Percentiles rank a stretch among this genome's conserved stretches.
Conservation (phyloP, 2,329 filamentous ascomycete genomes). For the Parastagonospora avenae region DNA sequence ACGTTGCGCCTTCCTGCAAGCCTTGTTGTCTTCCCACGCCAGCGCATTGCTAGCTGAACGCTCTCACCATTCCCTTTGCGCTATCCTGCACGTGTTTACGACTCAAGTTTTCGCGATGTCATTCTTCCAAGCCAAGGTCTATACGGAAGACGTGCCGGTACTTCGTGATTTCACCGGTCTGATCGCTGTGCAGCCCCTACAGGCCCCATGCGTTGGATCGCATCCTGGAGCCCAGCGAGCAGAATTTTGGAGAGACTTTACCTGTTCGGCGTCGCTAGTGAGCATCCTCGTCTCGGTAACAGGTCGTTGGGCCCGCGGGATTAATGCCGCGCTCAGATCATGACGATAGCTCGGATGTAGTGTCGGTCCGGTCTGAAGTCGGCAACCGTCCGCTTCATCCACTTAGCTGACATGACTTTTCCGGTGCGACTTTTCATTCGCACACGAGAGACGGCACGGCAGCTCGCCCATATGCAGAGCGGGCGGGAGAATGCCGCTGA, state of each 20-base stretch:
- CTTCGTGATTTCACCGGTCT: slow-evolving; percentile 4
- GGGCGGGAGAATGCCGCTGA: slow-evolving; percentile 31
- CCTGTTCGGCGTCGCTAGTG: slow-evolving; percentile 23
- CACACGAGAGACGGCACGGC: slow-evolving; percentile 29
- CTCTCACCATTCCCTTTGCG: slow-evolving; percentile 12
- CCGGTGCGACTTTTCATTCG: slow-evolving; percentile 14
- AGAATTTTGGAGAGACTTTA: slow-evolving; percentile 16
- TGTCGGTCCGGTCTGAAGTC: slow-evolving; percentile 26
- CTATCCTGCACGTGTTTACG: slow-evolving; percentile 11
- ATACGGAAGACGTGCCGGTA: slow-evolving; percentile 2
- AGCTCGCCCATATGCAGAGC: slow-evolving; percentile 29
- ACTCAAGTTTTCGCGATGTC: slow-evolving; percentile 8
- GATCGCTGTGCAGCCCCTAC: slow-evolving; percentile 11
- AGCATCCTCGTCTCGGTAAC: slow-evolving; percentile 29
- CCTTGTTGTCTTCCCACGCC: slow-evolving; percentile 31
- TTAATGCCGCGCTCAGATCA: slow-evolving; percentile 32
- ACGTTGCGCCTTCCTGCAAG: slow-evolving; percentile 20
- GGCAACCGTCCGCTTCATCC: slow-evolving; percentile 20
- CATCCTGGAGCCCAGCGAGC: slow-evolving; percentile 11
- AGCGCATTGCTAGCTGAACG: slow-evolving; percentile 27
- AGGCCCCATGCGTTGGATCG: slow-evolving; percentile 13
- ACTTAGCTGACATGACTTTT: neutral
- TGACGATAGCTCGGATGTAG: slow-evolving; percentile 33
- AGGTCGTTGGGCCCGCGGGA: slow-evolving; percentile 32
- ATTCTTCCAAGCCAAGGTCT: neutral